A percentile compares a stretch with the other conserved stretches of the same genome.
Conservation (phyloP, 352 stramenopile species). For the Aphanomyces euteiches region DNA sequence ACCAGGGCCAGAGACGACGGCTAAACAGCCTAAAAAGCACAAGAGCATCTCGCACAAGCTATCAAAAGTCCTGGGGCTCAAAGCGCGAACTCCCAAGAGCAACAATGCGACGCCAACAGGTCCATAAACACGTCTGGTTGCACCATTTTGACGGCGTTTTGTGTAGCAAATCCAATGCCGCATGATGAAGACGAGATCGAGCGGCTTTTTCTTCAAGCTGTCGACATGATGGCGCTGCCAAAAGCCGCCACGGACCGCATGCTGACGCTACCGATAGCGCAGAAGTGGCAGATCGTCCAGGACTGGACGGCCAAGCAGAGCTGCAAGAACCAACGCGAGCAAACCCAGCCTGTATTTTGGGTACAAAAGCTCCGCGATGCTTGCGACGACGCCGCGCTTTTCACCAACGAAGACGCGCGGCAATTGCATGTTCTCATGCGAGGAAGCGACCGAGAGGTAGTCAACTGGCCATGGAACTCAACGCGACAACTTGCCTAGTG, state of each 20-base stretch:
- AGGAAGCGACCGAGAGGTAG: slow-evolving; percentile 17
- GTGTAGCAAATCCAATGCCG: background rate
- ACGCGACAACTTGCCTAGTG: slow-evolving; percentile 1
- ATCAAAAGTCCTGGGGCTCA: background rate
- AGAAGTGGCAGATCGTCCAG: slow-evolving; percentile 26
- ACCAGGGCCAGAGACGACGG: background rate
- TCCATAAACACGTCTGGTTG: background rate
- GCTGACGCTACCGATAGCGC: slow-evolving; percentile 13
- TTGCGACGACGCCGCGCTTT: background rate
- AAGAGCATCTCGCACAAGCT: slow-evolving; percentile 23
- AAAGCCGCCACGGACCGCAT: slow-evolving; percentile 20
- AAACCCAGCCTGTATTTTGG: slow-evolving; percentile 14
- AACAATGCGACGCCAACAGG: slow-evolving; percentile 7
- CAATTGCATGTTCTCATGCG: slow-evolving; percentile 29
- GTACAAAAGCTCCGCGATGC: slow-evolving; percentile 23
- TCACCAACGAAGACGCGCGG: slow-evolving; percentile 12
- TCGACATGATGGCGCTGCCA: slow-evolving; percentile 19
- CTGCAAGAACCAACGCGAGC: background rate
- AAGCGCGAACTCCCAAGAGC: background rate
- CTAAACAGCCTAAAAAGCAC: background rate
- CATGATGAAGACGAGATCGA: slow-evolving; percentile 18
- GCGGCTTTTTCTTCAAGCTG: slow-evolving; percentile 5
- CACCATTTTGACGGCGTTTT: too few relatives aligned
- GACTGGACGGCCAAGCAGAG: slow-evolving; percentile 20
- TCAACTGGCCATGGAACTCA: background rate